These are phyloP conservation scores for Staphylotrichum tortipilum DNA, from an alignment of 495 filamentous ascomycete genomes.

Conservation along the genomic window DNA sequence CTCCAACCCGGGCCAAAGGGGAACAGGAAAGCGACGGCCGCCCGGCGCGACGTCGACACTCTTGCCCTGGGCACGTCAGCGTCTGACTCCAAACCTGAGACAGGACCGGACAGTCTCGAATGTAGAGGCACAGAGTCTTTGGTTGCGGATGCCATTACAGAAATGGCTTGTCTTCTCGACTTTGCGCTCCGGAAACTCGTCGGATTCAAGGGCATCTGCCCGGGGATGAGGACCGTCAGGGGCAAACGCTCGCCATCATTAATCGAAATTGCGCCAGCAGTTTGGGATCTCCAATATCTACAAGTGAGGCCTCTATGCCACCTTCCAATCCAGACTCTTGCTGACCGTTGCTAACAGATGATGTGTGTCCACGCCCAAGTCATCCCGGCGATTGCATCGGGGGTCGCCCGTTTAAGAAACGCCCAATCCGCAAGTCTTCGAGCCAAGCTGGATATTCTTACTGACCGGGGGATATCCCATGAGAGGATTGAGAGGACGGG, in stretches of 20 bases:
- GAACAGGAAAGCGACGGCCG: conserved; percentile 3
- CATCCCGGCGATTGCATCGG: conserved; percentile 15
- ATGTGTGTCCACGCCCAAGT: conserved; percentile 18
- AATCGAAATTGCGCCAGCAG: conserved; percentile 36
- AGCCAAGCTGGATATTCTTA: conserved; percentile 12
- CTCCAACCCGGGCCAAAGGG: conserved; percentile 6
- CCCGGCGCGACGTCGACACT: too few species aligned
- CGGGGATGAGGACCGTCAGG: conserved; percentile 18
- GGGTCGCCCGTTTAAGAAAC: conserved; percentile 18
- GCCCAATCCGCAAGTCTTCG: conserved; percentile 18
- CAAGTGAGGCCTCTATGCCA: conserved; percentile 19
- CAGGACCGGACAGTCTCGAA: neutral
- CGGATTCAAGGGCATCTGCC: conserved; percentile 20
- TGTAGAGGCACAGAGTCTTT: neutral
- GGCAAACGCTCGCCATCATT: conserved; percentile 19
- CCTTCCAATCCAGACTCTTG: neutral
- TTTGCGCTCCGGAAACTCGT: conserved; percentile 27
- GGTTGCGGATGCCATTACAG: conserved; percentile 6
- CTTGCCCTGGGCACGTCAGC: too few species aligned
- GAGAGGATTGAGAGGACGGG: too few species aligned
- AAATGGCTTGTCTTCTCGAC: conserved; percentile 24
- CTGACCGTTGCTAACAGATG: conserved; percentile 9
- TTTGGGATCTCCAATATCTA: conserved; percentile 38
- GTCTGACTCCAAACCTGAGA: too few species aligned
- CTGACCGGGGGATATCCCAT: neutral